Evolutionary conservation across 2,329 filamentous ascomycete genomes (phyloP), one percentile per base, ranked within the genome.

Genomic region (Colletotrichum incanum): DNA sequence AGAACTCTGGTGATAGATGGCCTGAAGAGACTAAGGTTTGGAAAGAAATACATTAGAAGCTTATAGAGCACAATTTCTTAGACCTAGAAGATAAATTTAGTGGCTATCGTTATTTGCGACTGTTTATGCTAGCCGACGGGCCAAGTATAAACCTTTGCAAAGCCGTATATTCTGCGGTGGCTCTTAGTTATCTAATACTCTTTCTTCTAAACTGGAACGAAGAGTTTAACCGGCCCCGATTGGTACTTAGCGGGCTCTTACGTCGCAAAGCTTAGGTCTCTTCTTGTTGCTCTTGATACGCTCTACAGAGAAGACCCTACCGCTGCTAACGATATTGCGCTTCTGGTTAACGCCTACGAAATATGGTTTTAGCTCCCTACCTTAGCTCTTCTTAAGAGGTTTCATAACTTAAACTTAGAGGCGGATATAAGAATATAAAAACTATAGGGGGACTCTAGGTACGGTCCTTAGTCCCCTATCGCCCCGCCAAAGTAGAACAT

Each of bases 281-380:
- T 81, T 12, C 73, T 81, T 0, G 75, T 73, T 4, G 78, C 74
- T 14, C 79, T 81, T 8, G 76, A 80, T 39, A 76, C 76, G 1
- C 69, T 81, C 0, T 74, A 81, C 2, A 70, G 75, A 11, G 39
- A 67, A 0, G 67, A 76, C 37, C 66, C 71, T 5, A 59, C 62
- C 1, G 20, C 76, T 9, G 76, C 79, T 11, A 76, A 82, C n/a
- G 80, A 82, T 68, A 65, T 83, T 1, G 80, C 78, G 1, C 72
- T 83, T 0, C 69, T 83, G 37, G 78, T 83, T 2, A 81, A 83
- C 41, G 79, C 81, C 0, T 79, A 83, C 72, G 80, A 83, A 52
- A 75, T 80, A 49, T 83, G 81, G 81, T 83, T 83, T 56, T 81
- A 83, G 62, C 76, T 83, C 1, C 81, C 81, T 0, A 80, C 81